Base-by-base conservation (phyloP, 306 rosid genomes). In the Castanea crenata region DNA sequence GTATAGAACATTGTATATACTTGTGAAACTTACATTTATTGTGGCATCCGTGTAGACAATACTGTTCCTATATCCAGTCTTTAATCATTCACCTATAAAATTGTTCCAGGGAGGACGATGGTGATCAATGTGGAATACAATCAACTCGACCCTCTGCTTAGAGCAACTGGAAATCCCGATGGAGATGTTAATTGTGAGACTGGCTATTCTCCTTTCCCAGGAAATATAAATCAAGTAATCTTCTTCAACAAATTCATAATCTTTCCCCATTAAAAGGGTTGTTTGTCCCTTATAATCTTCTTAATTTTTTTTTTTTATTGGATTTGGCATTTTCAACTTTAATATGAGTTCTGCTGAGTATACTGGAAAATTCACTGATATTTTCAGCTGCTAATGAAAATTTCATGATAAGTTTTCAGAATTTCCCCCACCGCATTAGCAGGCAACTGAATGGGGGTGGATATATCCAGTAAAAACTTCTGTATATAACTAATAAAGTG, bases 61-160 rank as follows among this genome's bases (percentile, higher is more conserved):
- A 15, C 21, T 7, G 27, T 18, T 16, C 20, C 12, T 38, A 18
- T 23, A n/a, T 52, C 65, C 23, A 77, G 70, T 34, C 57, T 54
- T 71, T 77, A 77, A 80, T 74, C 51, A 51, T 73, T 81, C 65
- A 69, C 55, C 82, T 56, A 23, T 8, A 73, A 78, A 65, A 25
- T 73, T 64, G 75, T 74, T 58, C 63, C 82, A 95, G 99, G 99
- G 85, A 93, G 98, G 88, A 49, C 91, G 1, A 90, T 95, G 99
- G 98, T 95, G 84, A 93, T 93, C 84, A 93, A 95, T 84, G 99
- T 95, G 80, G 99, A 93, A 84, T 95, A 93, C 92, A 95, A 95
- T 87, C 98, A 95, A 90, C 90, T 95, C 84, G 98, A 95, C 81
- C 99, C 99, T 68, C 97, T 93, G 76, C 94, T 95, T 15, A 91